phyloP scores from a whole-genome alignment of 306 rosid species.

The Dryas drummondii region DNA sequence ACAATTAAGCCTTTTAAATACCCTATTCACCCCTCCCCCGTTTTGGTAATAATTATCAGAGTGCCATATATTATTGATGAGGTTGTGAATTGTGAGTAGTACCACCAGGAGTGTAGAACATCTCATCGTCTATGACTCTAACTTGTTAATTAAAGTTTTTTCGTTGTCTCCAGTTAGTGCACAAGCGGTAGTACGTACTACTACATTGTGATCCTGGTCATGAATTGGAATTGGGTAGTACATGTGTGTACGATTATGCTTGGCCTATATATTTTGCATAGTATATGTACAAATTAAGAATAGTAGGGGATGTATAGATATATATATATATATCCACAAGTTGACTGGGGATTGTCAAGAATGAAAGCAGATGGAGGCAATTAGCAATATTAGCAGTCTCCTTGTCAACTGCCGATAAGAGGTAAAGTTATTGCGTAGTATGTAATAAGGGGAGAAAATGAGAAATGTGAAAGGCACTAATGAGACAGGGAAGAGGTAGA shows the following conservation, averaged over 20 bases:
- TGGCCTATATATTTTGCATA: background rate
- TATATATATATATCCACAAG: background rate
- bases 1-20: too few species aligned
- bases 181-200: background rate
- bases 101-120: too few species aligned
- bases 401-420: too few species aligned
- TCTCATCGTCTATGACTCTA: too few species aligned
- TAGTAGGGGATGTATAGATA: background rate
- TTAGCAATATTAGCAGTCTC: background rate
- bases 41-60: too few species aligned
- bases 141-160: too few species aligned
- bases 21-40: too few species aligned
- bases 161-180: too few species aligned
- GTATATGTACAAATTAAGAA: background rate
- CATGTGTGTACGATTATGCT: background rate
- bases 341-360: background rate
- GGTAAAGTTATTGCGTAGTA: background rate
- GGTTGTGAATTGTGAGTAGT: too few species aligned
- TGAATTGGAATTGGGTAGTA: background rate
- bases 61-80: too few species aligned
- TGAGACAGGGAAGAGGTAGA: constrained; percentile 65
- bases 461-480: constrained; percentile 11
- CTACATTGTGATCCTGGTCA: background rate
- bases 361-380: background rate
- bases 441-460: background rate